Conservation (phyloP, 257 asterid species). For the Pogostemon cablin region DNA sequence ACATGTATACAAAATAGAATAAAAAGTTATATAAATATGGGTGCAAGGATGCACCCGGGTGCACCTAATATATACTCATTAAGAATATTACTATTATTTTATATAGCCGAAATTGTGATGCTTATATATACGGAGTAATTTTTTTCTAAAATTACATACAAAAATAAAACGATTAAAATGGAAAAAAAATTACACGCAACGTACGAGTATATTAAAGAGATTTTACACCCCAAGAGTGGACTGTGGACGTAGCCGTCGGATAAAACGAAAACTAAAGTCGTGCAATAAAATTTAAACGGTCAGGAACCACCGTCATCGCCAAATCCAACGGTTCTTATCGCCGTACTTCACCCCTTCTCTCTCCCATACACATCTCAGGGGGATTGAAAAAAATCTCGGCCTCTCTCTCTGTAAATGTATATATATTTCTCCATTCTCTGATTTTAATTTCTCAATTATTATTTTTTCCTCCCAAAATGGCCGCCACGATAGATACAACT, state of each 20-base stretch:
- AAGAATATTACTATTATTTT: no score
- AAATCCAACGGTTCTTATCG: slow-evolving; percentile 54
- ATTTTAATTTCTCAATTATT: slow-evolving; percentile 12
- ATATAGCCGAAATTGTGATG: no score
- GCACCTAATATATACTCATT: no score
- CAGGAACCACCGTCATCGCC: slow-evolving; percentile 38
- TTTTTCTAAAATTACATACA: no score
- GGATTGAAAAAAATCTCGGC: slow-evolving; percentile 38
- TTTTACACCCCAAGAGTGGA: no score
- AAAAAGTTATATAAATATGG: no score
- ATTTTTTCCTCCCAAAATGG: slow-evolving; percentile 43
- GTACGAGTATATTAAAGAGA: no score
- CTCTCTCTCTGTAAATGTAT: slow-evolving; percentile 24
- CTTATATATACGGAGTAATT: no score
- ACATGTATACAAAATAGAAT: no score
- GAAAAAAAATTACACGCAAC: no score
- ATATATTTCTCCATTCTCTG: slow-evolving; percentile 22
- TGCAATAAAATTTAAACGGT: slow-evolving; percentile 40
- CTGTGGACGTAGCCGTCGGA: slow-evolving; percentile 26
- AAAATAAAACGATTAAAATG: no score
- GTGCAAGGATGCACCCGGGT: no score
- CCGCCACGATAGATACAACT: slow-evolving; percentile 57
- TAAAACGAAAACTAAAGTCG: slow-evolving; percentile 27
- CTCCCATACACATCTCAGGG: slow-evolving; percentile 43
- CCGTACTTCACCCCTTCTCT: slow-evolving; percentile 40